Percentiles rank a stretch among this genome's conserved stretches.
Evolutionary conservation across 1,284 basidiomycete genomes (phyloP).

Genomic region (Taiwanofungus camphoratus): DNA sequence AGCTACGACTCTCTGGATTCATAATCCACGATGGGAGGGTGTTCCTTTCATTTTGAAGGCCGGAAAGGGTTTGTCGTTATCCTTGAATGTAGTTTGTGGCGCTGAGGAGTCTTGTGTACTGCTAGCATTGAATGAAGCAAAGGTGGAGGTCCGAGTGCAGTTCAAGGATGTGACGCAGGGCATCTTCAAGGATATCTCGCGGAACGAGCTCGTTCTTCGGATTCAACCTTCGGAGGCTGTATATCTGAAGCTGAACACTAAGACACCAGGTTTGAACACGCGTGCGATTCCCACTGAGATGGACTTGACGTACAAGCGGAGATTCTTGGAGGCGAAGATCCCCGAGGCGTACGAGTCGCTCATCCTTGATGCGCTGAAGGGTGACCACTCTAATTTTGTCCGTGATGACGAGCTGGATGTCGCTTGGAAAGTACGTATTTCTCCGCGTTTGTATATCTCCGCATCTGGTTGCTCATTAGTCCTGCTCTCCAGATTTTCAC

Average conservation of each 20-base stretch:
- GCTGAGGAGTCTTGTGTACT: background rate
- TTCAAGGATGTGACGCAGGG: constrained; percentile 95
- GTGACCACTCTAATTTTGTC: constrained; percentile 91
- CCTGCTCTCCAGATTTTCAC: constrained; percentile 73
- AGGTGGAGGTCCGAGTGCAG: constrained; percentile 94
- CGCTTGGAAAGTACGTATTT: constrained; percentile 81
- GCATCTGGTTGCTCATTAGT: background rate
- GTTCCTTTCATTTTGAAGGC: constrained; percentile 97
- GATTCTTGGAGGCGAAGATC: constrained; percentile 84
- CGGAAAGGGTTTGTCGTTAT: constrained; percentile 71
- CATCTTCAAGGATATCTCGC: constrained; percentile 91
- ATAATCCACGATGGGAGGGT: constrained; percentile 95
- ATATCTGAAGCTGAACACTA: constrained; percentile 93
- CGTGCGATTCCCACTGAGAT: constrained; percentile 91
- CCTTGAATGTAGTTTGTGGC: background rate
- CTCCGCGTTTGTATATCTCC: background rate
- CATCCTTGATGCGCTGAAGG: constrained; percentile 85
- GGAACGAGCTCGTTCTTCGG: constrained; percentile 93
- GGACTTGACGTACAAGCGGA: constrained; percentile 94
- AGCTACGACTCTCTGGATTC: constrained; percentile 81
- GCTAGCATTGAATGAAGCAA: constrained; percentile 89
- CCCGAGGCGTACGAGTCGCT: constrained; percentile 94
- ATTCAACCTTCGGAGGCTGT: constrained; percentile 94
- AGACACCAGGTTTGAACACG: constrained; percentile 86
- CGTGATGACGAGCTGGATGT: constrained; percentile 92